phyloP scores from a whole-genome alignment of 1,139 yeast genomes.

The Nadsonia commutata region DNA sequence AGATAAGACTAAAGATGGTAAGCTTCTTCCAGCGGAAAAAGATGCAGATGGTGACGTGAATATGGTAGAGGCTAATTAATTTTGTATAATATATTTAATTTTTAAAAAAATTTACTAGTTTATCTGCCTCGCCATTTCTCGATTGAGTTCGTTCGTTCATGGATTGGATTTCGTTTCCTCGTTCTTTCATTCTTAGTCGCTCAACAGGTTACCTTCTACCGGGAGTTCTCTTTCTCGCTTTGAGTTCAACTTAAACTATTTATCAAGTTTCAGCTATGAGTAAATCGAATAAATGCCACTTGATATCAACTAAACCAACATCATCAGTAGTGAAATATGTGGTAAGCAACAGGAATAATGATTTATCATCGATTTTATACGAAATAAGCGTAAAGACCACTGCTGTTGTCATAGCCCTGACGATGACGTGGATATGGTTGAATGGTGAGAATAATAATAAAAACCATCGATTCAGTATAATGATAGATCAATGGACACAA shows the following conservation, averaged over 20 bases:
- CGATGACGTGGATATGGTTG: background rate
- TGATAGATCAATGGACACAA: too few species aligned
- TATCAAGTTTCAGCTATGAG: too few species aligned
- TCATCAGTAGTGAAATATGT: background rate
- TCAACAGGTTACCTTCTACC: too few species aligned
- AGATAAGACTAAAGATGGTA: background rate
- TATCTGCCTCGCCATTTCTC: too few species aligned
- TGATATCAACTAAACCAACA: background rate
- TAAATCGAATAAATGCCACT: too few species aligned
- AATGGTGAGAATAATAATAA: too few species aligned
- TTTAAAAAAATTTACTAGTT: background rate
- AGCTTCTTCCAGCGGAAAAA: background rate
- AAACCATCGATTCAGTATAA: too few species aligned
- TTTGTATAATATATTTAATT: background rate
- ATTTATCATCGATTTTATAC: background rate
- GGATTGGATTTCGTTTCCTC: too few species aligned
- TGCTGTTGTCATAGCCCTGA: background rate
- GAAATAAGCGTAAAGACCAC: background rate
- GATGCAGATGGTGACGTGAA: background rate
- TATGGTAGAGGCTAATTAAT: constrained; percentile 1
- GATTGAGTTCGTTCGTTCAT: too few species aligned
- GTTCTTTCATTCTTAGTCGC: too few species aligned
- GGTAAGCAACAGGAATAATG: background rate
- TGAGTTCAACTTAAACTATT: too few species aligned
- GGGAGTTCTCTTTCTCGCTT: too few species aligned